phyloP scores from a whole-genome alignment of 2,329 filamentous ascomycete genomes.

The Chaetothyriales sp. region DNA sequence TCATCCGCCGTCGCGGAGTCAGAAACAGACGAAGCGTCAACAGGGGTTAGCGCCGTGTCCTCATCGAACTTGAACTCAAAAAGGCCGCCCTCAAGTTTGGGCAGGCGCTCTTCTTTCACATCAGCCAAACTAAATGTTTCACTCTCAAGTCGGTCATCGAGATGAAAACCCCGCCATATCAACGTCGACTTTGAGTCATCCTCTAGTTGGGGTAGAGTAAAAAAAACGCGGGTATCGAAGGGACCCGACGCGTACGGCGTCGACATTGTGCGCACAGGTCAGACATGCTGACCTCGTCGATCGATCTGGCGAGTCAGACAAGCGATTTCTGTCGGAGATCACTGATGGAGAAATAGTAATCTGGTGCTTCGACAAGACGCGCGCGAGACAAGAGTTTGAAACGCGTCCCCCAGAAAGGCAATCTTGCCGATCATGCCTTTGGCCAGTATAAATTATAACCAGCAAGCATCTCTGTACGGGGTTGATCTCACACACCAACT shows the following conservation, averaged over 20 bases:
- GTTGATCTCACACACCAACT: too few relatives aligned
- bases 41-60: constrained; percentile 6
- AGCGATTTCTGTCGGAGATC: background rate
- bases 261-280: constrained; percentile 1
- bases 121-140: constrained; percentile 10
- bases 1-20: constrained; percentile 15
- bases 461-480: too few relatives aligned
- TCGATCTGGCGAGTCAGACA: background rate
- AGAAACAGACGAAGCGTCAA: constrained; percentile 5
- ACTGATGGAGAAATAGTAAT: background rate
- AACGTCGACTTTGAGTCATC: background rate
- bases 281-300: background rate
- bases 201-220: background rate
- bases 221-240: constrained; percentile 2
- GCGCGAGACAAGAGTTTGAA: too few relatives aligned
- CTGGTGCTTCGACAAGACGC: too few relatives aligned
- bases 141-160: constrained; percentile 12
- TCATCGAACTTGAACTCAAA: constrained; percentile 9
- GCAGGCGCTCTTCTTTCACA: constrained; percentile 4
- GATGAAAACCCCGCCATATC: constrained; percentile 14
- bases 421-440: too few relatives aligned
- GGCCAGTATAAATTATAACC: too few relatives aligned
- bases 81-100: constrained; percentile 4
- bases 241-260: background rate
- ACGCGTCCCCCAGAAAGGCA: too few relatives aligned